Evolutionary conservation across 164 flowering plant genomes (phyloP).

Genomic region (Saururus chinensis): DNA sequence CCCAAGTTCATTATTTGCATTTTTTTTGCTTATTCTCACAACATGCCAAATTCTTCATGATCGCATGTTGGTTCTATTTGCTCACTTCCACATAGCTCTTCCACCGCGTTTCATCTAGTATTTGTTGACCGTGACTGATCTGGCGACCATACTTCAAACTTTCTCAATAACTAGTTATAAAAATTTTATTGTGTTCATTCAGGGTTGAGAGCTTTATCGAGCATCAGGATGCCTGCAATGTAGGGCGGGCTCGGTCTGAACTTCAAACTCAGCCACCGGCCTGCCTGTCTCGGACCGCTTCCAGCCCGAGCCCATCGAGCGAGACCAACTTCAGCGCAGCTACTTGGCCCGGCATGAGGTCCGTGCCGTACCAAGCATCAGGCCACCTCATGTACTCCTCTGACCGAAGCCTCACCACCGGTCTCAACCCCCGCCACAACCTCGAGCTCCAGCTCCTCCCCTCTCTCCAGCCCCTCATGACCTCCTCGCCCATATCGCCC

Average conservation of each 20-base stretch:
- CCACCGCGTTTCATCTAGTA: not conserved
- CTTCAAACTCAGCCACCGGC: constrained; percentile 31
- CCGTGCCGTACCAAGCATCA: constrained; percentile 20
- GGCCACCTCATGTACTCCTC: constrained; percentile 15
- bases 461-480: constrained; percentile 12
- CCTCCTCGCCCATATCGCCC: constrained; percentile 10
- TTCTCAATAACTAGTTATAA: too few species aligned
- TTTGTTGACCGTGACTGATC: too few species aligned
- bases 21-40: not conserved
- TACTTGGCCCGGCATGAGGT: constrained; percentile 26
- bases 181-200: too few species aligned
- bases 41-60: not conserved
- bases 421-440: too few species aligned
- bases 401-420: too few species aligned
- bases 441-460: constrained; percentile 72
- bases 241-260: constrained; percentile 40
- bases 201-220: constrained; percentile 98
- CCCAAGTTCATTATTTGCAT: not conserved
- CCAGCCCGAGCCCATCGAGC: constrained; percentile 76
- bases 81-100: not conserved
- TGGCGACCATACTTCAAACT: too few species aligned
- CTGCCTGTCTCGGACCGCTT: constrained; percentile 60
- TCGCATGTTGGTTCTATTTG: not conserved
- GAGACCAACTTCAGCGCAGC: constrained; percentile 55
- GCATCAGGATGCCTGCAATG: constrained; percentile 83